Conservation (phyloP, 2,329 filamentous ascomycete species). For the Botrytis medusae region DNA sequence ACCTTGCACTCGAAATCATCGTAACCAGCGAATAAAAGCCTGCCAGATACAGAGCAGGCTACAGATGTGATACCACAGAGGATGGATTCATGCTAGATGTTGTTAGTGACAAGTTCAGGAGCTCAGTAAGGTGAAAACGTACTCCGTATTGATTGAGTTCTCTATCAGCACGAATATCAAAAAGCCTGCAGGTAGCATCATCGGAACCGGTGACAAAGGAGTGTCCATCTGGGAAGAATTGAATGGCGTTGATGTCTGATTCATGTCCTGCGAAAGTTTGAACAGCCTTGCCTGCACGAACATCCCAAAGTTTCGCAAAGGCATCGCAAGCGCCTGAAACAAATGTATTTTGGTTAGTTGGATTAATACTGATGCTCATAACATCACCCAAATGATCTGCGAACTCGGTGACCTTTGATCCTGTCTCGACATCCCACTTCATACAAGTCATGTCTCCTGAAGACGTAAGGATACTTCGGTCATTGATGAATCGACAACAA, state of each 20-base stretch:
- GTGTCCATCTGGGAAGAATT: conserved; percentile 98
- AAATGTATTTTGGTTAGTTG: conserved; percentile 98
- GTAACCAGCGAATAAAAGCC: conserved; percentile 93
- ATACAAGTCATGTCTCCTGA: conserved; percentile 99
- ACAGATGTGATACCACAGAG: conserved; percentile 98
- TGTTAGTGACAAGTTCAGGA: conserved; percentile 28
- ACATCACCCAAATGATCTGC: conserved; percentile 98
- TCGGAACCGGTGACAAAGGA: conserved; percentile 98
- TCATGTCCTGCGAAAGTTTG: conserved; percentile 99
- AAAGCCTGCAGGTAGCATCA: conserved; percentile 93
- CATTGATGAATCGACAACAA: conserved; percentile 98
- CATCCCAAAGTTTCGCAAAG: conserved; percentile 98
- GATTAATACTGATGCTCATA: conserved; percentile 99
- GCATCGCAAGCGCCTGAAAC: conserved; percentile 99
- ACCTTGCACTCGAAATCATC: conserved; percentile 99
- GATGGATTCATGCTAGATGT: conserved; percentile 82
- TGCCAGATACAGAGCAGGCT: conserved; percentile 93
- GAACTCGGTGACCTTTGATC: conserved; percentile 95
- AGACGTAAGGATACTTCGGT: conserved; percentile 94
- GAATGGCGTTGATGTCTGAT: conserved; percentile 98
- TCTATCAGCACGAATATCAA: conserved; percentile 94
- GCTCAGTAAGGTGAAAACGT: conserved; percentile 41
- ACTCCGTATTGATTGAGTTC: conserved; percentile 69
- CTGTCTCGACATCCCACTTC: conserved; percentile 99
- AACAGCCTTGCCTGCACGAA: conserved; percentile 94